A percentile compares a stretch with the other conserved stretches of the same genome.
phyloP scores from a whole-genome alignment of 371 early-diverging fungal genomes.

The Phascolomyces articulosus region DNA sequence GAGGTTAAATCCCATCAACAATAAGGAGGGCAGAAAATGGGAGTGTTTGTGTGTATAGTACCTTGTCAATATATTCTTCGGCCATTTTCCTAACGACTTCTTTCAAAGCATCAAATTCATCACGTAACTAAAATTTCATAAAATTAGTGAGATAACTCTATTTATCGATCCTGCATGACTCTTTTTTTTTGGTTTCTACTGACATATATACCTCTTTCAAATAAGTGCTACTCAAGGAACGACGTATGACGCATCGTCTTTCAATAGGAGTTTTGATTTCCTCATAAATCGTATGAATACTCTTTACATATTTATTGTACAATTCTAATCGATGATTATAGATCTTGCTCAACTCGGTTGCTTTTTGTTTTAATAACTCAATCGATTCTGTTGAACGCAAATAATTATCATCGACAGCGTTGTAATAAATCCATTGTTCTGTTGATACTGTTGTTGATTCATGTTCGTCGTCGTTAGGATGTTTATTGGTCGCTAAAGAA shows the following conservation, averaged over 20 bases:
- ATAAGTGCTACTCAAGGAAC: slow-evolving; percentile 12
- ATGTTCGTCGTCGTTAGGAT: too few species aligned
- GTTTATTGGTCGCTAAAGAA: too few species aligned
- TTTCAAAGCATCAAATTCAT: slow-evolving; percentile 28
- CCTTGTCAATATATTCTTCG: slow-evolving; percentile 44
- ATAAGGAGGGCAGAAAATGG: neutral
- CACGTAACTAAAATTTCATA: slow-evolving; percentile 25
- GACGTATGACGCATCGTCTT: slow-evolving; percentile 15
- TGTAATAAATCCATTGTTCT: neutral
- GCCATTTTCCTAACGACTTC: slow-evolving; percentile 32
- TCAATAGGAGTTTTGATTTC: slow-evolving; percentile 17
- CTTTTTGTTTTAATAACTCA: slow-evolving; percentile 3
- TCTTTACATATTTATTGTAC: slow-evolving; percentile 21
- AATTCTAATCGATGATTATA: slow-evolving; percentile 14
- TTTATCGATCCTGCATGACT: too few species aligned
- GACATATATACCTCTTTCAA: slow-evolving; percentile 15
- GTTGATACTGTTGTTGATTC: too few species aligned
- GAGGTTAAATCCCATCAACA: neutral
- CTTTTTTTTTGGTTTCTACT: too few species aligned
- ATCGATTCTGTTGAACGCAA: slow-evolving; percentile 9
- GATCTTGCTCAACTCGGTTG: slow-evolving; percentile 2
- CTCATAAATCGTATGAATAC: slow-evolving; percentile 23
- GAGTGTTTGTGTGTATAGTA: slow-evolving; percentile 7
- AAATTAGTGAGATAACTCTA: too few species aligned
- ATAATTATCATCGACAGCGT: neutral